A percentile compares a stretch with the other conserved stretches of the same genome.
Evolutionary conservation across 106 monocot genomes (phyloP).

Genomic region (Dendrobium huoshanense): DNA sequence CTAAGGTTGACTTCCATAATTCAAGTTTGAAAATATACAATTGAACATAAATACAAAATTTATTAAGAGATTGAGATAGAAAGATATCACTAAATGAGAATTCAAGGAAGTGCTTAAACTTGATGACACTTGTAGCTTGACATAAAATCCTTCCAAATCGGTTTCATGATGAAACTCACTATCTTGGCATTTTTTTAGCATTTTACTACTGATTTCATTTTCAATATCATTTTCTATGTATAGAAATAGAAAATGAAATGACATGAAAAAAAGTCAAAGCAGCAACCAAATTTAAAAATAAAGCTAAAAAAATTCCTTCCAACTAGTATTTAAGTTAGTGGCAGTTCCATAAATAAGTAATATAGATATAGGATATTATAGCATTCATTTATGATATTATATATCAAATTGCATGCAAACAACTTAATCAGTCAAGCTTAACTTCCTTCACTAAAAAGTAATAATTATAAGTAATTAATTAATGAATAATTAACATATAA

Average conservation of each 20-base stretch:
- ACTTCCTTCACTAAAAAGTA: background rate
- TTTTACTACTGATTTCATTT: background rate
- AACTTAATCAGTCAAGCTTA: background rate
- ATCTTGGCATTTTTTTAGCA: background rate
- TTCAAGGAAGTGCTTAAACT: background rate
- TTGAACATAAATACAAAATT: background rate
- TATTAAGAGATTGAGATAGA: background rate
- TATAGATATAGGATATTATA: background rate
- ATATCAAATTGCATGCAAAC: background rate
- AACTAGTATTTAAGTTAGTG: background rate
- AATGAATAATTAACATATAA: background rate
- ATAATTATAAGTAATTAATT: background rate
- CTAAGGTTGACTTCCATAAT: background rate
- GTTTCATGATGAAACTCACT: background rate
- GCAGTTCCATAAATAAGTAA: background rate
- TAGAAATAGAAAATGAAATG: background rate
- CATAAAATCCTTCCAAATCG: background rate
- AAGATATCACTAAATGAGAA: background rate
- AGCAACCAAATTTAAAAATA: background rate
- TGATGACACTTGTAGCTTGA: background rate
- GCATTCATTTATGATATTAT: background rate
- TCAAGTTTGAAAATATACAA: background rate
- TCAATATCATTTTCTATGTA: background rate
- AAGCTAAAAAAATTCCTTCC: background rate
- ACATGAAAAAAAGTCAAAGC: background rate